Evolutionary conservation across 768 basidiomycete genomes (phyloP).

Genomic region (Tylopilus cervinicoccineus): DNA sequence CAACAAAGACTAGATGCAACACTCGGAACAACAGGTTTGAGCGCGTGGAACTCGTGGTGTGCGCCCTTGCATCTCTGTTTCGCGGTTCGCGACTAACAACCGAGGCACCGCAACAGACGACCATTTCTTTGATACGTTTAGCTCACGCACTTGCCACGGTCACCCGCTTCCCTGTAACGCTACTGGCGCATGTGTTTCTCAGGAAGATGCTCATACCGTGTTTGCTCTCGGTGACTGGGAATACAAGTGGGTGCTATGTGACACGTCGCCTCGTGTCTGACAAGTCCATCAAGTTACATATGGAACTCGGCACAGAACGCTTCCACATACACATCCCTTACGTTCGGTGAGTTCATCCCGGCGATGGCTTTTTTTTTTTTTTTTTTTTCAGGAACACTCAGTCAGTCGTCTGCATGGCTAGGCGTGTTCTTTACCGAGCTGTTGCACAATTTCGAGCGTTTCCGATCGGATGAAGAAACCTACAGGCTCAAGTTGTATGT

Average conservation of each 20-base stretch:
- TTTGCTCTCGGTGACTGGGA: slow-evolving; percentile 60
- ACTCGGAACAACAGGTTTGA: slow-evolving; percentile 38
- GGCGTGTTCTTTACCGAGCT: slow-evolving; percentile 47
- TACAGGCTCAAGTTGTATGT: slow-evolving; percentile 41
- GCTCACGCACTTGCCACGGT: slow-evolving; percentile 43
- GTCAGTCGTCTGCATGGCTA: slow-evolving; percentile 9
- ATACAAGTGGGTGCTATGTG: slow-evolving; percentile 38
- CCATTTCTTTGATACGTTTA: slow-evolving; percentile 52
- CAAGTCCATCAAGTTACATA: slow-evolving; percentile 37
- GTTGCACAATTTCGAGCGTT: slow-evolving; percentile 35
- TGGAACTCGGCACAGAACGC: slow-evolving; percentile 46
- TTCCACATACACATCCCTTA: slow-evolving; percentile 40
- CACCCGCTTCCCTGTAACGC: slow-evolving; percentile 41
- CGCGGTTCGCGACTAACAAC: not conserved
- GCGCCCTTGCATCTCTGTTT: slow-evolving; percentile 11
- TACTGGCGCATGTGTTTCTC: slow-evolving; percentile 38
- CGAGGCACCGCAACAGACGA: slow-evolving; percentile 20
- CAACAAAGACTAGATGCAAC: slow-evolving; percentile 35
- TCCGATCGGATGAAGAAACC: slow-evolving; percentile 31
- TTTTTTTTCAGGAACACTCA: not conserved
- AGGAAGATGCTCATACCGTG: slow-evolving; percentile 45
- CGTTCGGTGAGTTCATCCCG: slow-evolving; percentile 34
- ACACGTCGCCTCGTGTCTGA: not conserved
- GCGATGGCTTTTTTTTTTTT: not conserved
- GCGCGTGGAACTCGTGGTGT: slow-evolving; percentile 49